Evolutionary conservation across 139 green algal genomes (phyloP), one percentile per base, ranked within the genome.

Genomic region (Chlorella sp.): DNA sequence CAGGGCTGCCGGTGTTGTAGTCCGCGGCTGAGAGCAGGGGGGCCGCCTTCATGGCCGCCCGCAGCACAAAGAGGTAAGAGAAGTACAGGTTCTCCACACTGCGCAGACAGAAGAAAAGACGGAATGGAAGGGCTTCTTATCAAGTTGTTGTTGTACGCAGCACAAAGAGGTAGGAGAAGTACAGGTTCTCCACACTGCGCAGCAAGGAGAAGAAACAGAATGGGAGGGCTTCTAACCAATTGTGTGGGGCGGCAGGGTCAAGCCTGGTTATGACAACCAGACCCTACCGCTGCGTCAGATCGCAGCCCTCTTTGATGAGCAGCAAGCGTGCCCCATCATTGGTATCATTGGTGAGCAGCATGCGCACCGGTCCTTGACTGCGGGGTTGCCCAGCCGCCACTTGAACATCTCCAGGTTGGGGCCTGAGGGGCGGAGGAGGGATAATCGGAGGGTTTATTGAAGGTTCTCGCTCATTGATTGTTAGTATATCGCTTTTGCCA

Each of bases 81-180:
- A 99, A 99, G 91, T 99, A 98, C 58, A 99, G 90, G 91, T 99
- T 99, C 80, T 96, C 86, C 41, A 98, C 84, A 7, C 87, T 83
- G 60, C 20, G 51, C n/a, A n/a, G n/a, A n/a, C n/a, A n/a, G n/a
- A n/a, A n/a, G n/a, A n/a, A n/a, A n/a, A n/a, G n/a, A n/a, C n/a
- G n/a, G n/a, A n/a, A n/a, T n/a, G n/a, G n/a, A n/a, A n/a, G n/a
- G n/a, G n/a, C n/a, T n/a, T n/a, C n/a, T n/a, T n/a, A n/a, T n/a
- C n/a, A n/a, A n/a, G n/a, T 98, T 65, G 92, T 89, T 22, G 96
- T 93, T 1, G 96, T 95, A 2, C 95, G 91, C 83, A 98, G 85
- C 58, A 97, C 90, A 76, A 99, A 98, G 38, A 98, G 89, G 88
- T 97, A 98, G 0, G 96, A 88, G 87, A 99, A 99, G 91, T 98